phyloP scores from a whole-genome alignment of 305 asterid genomes.

The Ajuga reptans region DNA sequence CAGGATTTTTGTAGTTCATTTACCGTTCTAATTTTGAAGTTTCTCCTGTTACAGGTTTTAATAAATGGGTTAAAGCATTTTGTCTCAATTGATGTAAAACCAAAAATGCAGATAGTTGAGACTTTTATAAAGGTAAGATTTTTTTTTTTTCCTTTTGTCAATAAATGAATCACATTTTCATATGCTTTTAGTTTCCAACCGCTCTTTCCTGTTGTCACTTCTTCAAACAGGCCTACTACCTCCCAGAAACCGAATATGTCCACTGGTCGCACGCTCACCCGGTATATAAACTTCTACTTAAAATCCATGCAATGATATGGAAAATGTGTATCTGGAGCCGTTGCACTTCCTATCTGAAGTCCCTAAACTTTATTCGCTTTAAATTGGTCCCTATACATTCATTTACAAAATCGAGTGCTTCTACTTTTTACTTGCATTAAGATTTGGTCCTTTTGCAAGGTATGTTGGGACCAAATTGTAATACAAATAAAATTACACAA shows the following conservation, averaged over 20 bases:
- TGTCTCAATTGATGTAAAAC: conserved; percentile 64
- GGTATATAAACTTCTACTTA: conserved; percentile 31
- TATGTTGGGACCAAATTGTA: background rate
- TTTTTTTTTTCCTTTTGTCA: background rate
- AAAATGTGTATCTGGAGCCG: background rate
- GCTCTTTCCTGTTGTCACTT: background rate
- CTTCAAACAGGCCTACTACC: conserved; percentile 75
- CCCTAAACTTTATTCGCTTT: background rate
- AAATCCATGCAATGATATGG: background rate
- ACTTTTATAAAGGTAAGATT: conserved; percentile 74
- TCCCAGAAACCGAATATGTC: conserved; percentile 93
- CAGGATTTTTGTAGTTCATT: background rate
- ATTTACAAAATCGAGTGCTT: background rate
- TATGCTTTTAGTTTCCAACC: background rate
- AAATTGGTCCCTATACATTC: background rate
- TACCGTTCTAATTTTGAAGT: conserved; percentile 6
- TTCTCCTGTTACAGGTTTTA: conserved; percentile 55
- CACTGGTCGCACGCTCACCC: conserved; percentile 98
- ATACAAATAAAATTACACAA: background rate
- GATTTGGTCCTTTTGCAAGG: background rate
- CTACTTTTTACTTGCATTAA: background rate
- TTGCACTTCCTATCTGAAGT: background rate
- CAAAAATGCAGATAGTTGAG: conserved; percentile 80
- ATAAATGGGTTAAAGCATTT: conserved; percentile 93
- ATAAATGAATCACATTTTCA: background rate